phyloP scores from a whole-genome alignment of 208 protist species.

The Leishmania braziliensis region DNA sequence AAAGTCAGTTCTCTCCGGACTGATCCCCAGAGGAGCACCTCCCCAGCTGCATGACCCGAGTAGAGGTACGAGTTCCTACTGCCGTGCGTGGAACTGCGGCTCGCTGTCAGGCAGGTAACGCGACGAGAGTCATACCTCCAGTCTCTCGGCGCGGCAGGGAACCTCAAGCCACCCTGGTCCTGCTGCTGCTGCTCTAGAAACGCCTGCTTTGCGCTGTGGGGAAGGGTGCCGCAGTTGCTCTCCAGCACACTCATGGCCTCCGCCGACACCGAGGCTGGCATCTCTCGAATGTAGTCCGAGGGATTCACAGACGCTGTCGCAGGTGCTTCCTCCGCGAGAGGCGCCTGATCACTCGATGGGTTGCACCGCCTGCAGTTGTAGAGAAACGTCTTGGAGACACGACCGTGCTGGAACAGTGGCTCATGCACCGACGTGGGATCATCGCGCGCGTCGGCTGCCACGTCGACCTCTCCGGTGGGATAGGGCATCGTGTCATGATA shows the following conservation, averaged over 20 bases:
- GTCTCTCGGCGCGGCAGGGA: not conserved
- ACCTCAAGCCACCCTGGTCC: too few relatives aligned
- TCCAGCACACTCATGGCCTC: conserved; percentile 17
- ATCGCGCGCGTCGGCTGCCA: conserved; percentile 26
- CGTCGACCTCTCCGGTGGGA: conserved; percentile 37
- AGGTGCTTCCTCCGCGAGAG: not conserved
- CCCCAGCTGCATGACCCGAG: conserved; percentile 53
- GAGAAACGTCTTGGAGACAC: conserved; percentile 36
- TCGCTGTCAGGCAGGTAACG: conserved; percentile 44
- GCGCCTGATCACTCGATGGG: not conserved
- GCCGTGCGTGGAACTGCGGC: not conserved
- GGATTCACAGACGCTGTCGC: not conserved
- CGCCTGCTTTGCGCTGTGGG: conserved; percentile 3
- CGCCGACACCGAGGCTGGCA: conserved; percentile 11
- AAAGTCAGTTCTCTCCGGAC: conserved; percentile 16
- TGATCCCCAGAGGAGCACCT: conserved; percentile 48
- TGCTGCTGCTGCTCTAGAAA: not conserved
- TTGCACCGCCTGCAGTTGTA: conserved; percentile 39
- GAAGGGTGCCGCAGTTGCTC: conserved; percentile 2
- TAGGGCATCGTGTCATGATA: conserved; percentile 51
- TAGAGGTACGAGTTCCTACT: conserved; percentile 30
- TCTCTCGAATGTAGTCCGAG: conserved; percentile 5
- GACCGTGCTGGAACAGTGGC: conserved; percentile 21
- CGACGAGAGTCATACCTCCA: conserved; percentile 44
- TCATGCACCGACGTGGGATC: conserved; percentile 14